Evolutionary conservation across 495 filamentous ascomycete genomes (phyloP), one percentile per base, ranked within the genome.

Genomic region (Entonaema liquescens): DNA sequence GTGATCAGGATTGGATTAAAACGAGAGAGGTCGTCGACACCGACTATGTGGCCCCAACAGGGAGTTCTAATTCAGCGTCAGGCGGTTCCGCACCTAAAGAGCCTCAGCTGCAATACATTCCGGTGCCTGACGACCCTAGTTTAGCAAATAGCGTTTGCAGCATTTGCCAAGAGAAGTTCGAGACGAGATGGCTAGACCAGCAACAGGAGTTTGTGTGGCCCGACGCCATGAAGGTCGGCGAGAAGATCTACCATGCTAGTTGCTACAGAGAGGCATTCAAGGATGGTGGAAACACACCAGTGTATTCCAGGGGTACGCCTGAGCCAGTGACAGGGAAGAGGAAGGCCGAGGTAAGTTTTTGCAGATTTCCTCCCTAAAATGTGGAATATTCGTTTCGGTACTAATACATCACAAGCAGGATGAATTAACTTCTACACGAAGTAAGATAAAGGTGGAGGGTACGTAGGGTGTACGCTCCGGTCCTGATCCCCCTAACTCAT

Each of bases 131-230:
- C 57, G 91, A 94, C 72, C 87, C 90, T 23, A 83, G 85, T 3
- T 80, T 91, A 33, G 87, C 89, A 17, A 91, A 90, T 69, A 88
- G 84, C 26, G 86, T 91, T 3, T 99, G 95, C 72, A 92, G 93
- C 33, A 95, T 99, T 70, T 98, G 95, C 77, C 94, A 97, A 77
- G 95, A 99, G 80, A 90, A 91, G 70, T 97, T 98, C 63, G 90
- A 95, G 78, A 94, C 88, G 66, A 83, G 84, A 36, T 98, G 93
- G 92, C 90, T 93, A 17, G 93, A 97, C 68, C 92, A 95, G 66
- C 91, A 89, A 19, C 93, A 98, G 77, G 93, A 98, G 67, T 98
- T 93, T 85, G 97, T 99, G 31, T 99, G 96, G 93, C 92, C 91
- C 82, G 95, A 99, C 79, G 91, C 95, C 0, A 82, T 92, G 54